Evolutionary conservation across 2,329 filamentous ascomycete genomes (phyloP), one percentile per base, ranked within the genome.

Genomic region (Verruconis gallopava): DNA sequence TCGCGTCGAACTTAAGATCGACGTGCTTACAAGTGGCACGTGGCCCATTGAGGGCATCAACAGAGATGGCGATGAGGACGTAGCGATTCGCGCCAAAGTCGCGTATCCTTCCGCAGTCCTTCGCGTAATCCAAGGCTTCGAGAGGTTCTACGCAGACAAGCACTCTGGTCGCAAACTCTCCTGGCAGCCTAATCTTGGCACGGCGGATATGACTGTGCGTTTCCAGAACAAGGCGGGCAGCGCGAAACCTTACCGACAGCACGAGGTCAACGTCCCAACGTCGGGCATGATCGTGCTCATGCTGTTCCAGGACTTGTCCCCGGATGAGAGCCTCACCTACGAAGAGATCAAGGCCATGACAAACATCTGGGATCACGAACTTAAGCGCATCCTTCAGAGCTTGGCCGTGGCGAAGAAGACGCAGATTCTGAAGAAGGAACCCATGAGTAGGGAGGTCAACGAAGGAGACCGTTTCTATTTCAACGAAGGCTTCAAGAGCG

Each of bases 41-140:
- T 98, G 91, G 91, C 91, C 91, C 2, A 76, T 86, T 50, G 88
- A 95, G 52, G 76, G 85, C 11, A 86, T 95, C 77, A 78, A 59
- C 36, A 59, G 80, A 5, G 63, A 60, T 19, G 53, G 55, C 58
- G 75, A 46, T 51, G 69, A 57, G 52, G 72, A 63, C 52, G 72
- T 61, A 51, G 72, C 58, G 66, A 13, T 65, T 62, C 46, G 46
- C 56, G 9, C 53, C 4, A 43, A 47, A 19, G 85, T 82, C 65
- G 79, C 75, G 42, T 95, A 81, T 56, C 86, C 89, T 0, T 60
- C 72, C 0, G 76, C 81, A 28, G 75, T 96, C 38, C 75, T 82
- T 46, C 72, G 70, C 6, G 68, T 94, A 42, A 85, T 88, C 58
- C 73, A 81, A 18, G 88, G 84, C 50, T 94, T 96, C 53, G 84